A percentile compares a stretch with the other conserved stretches of the same genome.
These are phyloP conservation scores for Fusarium tanahbumbuense DNA, from an alignment of 2,329 filamentous ascomycete species.

Conservation along the genomic window DNA sequence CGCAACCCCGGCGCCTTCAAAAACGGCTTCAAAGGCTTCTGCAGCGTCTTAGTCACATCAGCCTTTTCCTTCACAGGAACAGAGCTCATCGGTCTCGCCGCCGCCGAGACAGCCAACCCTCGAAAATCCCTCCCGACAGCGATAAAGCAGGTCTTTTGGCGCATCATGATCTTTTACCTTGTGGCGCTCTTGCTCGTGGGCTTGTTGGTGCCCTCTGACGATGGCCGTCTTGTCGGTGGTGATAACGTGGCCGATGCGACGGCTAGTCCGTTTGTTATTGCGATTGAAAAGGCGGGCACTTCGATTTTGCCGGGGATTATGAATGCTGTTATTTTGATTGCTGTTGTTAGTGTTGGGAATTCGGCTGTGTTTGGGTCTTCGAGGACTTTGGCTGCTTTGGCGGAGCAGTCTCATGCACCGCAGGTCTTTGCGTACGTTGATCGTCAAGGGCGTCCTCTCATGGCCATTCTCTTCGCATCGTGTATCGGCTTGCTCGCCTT, in stretches of 20 bases:
- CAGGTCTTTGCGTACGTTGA: conserved; percentile 83
- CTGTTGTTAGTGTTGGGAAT: conserved; percentile 91
- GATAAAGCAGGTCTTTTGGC: conserved; percentile 95
- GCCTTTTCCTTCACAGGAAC: conserved; percentile 82
- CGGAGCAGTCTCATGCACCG: conserved; percentile 87
- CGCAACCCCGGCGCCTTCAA: conserved; percentile 81
- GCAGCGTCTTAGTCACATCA: conserved; percentile 79
- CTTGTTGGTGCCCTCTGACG: conserved; percentile 80
- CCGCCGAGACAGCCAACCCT: conserved; percentile 81
- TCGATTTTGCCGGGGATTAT: conserved; percentile 84
- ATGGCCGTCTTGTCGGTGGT: conserved; percentile 69
- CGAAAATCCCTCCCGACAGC: conserved; percentile 85
- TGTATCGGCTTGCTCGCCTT: conserved; percentile 79
- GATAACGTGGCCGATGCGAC: conserved; percentile 70
- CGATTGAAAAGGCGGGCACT: conserved; percentile 86
- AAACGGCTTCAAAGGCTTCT: conserved; percentile 84
- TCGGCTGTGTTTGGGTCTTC: conserved; percentile 92
- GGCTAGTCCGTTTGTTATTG: conserved; percentile 92
- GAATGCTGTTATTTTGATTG: conserved; percentile 94
- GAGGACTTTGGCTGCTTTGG: conserved; percentile 87
- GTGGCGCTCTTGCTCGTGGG: conserved; percentile 86
- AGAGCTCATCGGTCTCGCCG: conserved; percentile 80
- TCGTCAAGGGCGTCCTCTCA: conserved; percentile 82
- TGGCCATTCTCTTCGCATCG: conserved; percentile 76
- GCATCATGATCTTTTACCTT: conserved; percentile 90